Evolutionary conservation across 805 yeast species (phyloP), one percentile per base, ranked within the genome.

Genomic region (Candida glaebosa): DNA sequence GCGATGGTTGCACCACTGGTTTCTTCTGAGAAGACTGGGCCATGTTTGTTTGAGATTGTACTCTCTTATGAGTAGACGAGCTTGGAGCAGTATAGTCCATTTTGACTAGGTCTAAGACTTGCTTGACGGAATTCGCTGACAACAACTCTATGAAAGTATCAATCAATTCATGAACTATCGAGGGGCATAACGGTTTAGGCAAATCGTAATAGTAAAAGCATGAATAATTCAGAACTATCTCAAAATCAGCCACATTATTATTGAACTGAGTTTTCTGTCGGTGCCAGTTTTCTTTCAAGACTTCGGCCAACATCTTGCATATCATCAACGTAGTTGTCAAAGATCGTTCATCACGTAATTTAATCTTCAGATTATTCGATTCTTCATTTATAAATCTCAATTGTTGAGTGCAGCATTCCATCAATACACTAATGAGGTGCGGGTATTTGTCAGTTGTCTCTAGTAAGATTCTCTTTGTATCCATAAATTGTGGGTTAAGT

Each of bases 401-500:
- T 8, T 54, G 37, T 9, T 40, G 22, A 34, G 60, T 50, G 36
- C 67, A 58, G 16, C 56, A 40, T 3, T 32, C 31, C 16, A 64
- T 47, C 7, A 60, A 54, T 25, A 43, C 37, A 18, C 56, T 45
- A 5, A 62, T 50, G 39, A 58, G 48, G 17, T 40, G 41, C 9
- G 40, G 40, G 24, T 41, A 34, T 14, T 37, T 24, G 15, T 26
- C 37, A 10, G 40, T 54, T 38, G 49, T 53, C 20, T 48, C 48
- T 12, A 61, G 34, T 18, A 69, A 51, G 31, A 67, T 55, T 24
- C 56, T 49, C 18, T 58, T 60, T 16, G 73, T 61, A 18, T 54
- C 48, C 16, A 60, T 42, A 43, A 60, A 69, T 45, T 68, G 74
- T 2, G 70, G 65, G 41, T 68, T 64, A 33, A 67, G 51, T 51